phyloP scores from a whole-genome alignment of 2,329 filamentous ascomycete genomes.

The Aspergillus sp. region DNA sequence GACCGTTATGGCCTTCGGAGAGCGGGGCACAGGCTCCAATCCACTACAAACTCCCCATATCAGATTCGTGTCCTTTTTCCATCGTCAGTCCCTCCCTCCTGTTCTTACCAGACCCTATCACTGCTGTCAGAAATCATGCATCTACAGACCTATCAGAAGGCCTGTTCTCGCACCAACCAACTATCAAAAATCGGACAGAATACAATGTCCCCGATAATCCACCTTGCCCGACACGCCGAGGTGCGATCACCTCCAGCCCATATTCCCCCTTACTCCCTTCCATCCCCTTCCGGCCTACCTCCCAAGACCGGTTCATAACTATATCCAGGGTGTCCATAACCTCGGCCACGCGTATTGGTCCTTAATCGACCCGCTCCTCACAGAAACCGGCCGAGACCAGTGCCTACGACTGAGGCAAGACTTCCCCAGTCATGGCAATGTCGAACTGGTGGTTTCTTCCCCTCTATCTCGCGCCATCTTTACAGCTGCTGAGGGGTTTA shows the following conservation, averaged over 20 bases:
- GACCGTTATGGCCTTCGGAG: no score
- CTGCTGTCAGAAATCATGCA: neutral
- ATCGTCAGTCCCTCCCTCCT: no score
- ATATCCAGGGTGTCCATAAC: conserved; percentile 69
- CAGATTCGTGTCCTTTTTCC: no score
- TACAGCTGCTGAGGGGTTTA: neutral
- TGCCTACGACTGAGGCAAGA: conserved; percentile 58
- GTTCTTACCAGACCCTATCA: no score
- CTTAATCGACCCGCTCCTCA: conserved; percentile 71
- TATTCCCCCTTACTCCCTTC: no score
- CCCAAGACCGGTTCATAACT: neutral
- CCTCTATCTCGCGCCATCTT: neutral
- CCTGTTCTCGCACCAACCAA: neutral
- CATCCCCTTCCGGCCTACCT: no score
- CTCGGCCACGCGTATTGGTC: conserved; percentile 62
- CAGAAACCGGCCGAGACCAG: conserved; percentile 67
- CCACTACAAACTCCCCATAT: no score
- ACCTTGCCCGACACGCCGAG: conserved; percentile 8
- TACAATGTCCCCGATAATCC: conserved; percentile 1
- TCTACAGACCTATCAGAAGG: neutral
- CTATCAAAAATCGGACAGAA: neutral
- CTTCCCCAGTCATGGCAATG: conserved; percentile 55
- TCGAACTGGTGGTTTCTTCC: neutral
- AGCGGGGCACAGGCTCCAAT: no score
- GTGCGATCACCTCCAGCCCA: neutral